These are phyloP conservation scores for Thraustotheca clavata DNA, from an alignment of 352 stramenopile genomes.

Conservation along the genomic window DNA sequence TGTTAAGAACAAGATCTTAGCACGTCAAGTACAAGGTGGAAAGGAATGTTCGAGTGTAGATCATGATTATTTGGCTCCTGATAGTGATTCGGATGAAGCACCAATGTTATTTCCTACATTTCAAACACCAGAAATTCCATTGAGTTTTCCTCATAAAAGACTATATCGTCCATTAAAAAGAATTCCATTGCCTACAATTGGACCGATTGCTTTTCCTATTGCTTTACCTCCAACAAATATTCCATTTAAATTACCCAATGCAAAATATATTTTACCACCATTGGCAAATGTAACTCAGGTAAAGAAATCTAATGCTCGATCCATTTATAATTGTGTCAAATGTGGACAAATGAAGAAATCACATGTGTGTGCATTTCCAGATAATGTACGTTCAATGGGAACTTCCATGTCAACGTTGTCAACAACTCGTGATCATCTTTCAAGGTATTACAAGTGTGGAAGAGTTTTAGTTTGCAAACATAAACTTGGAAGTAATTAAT, in stretches of 20 bases:
- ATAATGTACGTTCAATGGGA: slow-evolving; percentile 15
- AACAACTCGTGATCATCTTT: slow-evolving; percentile 10
- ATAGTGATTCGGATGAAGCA: neutral
- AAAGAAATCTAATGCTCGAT: slow-evolving; percentile 8
- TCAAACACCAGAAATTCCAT: neutral
- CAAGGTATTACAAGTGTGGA: slow-evolving; percentile 20
- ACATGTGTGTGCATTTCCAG: slow-evolving; percentile 11
- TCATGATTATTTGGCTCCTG: slow-evolving; percentile 11
- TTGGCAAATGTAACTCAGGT: neutral
- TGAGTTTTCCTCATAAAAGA: neutral
- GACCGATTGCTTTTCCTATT: too few relatives aligned
- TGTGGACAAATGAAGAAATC: slow-evolving; percentile 16
- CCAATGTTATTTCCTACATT: neutral
- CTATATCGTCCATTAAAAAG: neutral
- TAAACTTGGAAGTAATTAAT: neutral
- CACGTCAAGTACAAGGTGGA: neutral
- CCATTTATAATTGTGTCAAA: slow-evolving; percentile 21
- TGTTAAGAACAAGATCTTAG: slow-evolving; percentile 12
- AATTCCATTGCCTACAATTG: too few relatives aligned
- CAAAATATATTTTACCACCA: slow-evolving; percentile 7
- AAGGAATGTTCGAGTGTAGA: neutral
- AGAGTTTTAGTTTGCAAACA: slow-evolving; percentile 17
- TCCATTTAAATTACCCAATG: neutral
- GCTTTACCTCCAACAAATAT: neutral
- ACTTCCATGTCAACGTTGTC: slow-evolving; percentile 1